Evolutionary conservation across 192 early-diverging fungal species (phyloP), one percentile per base, ranked within the genome.

Genomic region (Coemansia umbellata): DNA sequence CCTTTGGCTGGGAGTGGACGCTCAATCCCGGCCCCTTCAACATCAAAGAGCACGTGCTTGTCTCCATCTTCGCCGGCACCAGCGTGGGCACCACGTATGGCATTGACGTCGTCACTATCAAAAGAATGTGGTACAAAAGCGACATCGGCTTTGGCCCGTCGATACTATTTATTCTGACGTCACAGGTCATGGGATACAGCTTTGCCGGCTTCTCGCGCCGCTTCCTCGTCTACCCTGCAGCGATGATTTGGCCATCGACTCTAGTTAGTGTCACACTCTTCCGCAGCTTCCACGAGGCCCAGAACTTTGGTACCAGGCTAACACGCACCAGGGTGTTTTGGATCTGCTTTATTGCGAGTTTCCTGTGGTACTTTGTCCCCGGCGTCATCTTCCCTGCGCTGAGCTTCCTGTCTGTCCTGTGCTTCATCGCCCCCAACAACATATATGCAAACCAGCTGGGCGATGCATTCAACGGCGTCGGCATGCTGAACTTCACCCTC

Each of bases 41-140:
- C 54, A 84, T 91, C 58, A 96, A 96, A 65, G 93, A 92, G 53
- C 89, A 93, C 59, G 91, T 87, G 2, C 74, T 95, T 14, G 88
- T 91, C 24, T 83, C 83, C 14, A 80, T 93, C 41, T 85, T 91
- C 65, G 85, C 85, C 32, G 84, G 82, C 30, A 80, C 85, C 14
- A 84, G 81, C 23, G 85, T 80, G 8, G 82, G 82, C 28, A 84
- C 85, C 17, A 78, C 84, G 37, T 87, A 89, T 62, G 87, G 85
- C 2, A 85, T 86, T 50, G 88, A 90, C 60, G 83, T 88, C 15
- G 82, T 90, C 33, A 82, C 82, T 0, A 83, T 87, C 31, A 85
- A 88, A 56, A 33, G 62, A 27, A 53, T 88, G 32, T 90, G 80
- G 50, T 90, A 88, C 60, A 78, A 87, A 35, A 79, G 78, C 50